These are phyloP conservation scores for Sisymbrium irio DNA, from an alignment of 345 rosid species.

Conservation along the genomic window DNA sequence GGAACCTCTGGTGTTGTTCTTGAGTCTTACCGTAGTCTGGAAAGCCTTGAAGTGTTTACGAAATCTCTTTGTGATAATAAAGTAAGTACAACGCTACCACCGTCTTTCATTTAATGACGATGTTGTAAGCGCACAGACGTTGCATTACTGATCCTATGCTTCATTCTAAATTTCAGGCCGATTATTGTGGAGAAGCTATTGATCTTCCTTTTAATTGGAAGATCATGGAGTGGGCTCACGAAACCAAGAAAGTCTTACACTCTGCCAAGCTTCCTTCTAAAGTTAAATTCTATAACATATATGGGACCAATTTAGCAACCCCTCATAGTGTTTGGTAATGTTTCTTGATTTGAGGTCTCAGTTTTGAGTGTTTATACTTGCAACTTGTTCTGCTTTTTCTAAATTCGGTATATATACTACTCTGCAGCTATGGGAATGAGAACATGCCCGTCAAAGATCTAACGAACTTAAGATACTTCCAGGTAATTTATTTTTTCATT, in stretches of 20 bases:
- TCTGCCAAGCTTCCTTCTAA: constrained; percentile 70
- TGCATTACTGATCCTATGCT: constrained; percentile 6
- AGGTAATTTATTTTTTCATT: constrained; percentile 44
- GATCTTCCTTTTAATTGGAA: constrained; percentile 84
- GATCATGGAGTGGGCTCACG: constrained; percentile 81
- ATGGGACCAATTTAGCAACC: constrained; percentile 78
- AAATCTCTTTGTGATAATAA: constrained; percentile 69
- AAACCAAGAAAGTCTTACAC: constrained; percentile 53
- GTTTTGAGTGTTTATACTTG: neutral
- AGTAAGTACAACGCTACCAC: constrained; percentile 42
- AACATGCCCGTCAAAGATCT: constrained; percentile 66
- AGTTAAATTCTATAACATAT: constrained; percentile 92
- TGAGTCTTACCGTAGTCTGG: constrained; percentile 62
- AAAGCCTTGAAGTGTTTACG: constrained; percentile 54
- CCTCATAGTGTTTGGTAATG: constrained; percentile 90
- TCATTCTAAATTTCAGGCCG: constrained; percentile 42
- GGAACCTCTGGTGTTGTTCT: constrained; percentile 52
- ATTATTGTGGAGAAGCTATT: constrained; percentile 56
- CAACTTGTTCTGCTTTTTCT: neutral
- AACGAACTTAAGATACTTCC: constrained; percentile 51
- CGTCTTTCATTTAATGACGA: neutral
- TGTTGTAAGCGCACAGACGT: neutral
- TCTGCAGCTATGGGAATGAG: constrained; percentile 82
- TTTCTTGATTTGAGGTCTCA: constrained; percentile 17
- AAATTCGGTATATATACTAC: neutral